These are phyloP conservation scores for Chrysopogon serrulatus DNA, from an alignment of 176 grass and related monocot genomes.

Conservation along the genomic window DNA sequence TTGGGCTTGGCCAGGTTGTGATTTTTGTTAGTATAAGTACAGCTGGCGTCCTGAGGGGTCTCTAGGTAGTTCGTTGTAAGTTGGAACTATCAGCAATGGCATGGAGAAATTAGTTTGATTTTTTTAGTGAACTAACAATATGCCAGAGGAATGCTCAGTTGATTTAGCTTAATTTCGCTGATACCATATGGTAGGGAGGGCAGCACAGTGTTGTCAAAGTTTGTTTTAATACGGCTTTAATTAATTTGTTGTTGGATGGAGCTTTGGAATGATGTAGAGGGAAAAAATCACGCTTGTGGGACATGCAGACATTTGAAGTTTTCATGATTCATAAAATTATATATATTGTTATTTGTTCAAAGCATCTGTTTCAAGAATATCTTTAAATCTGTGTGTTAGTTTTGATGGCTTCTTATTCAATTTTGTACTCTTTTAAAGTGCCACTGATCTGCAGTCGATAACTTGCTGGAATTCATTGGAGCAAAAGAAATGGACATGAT, in stretches of 20 bases:
- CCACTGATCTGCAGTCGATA: background rate
- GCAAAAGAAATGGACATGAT: background rate
- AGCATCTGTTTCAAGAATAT: background rate
- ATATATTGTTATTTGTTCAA: background rate
- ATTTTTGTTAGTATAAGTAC: background rate
- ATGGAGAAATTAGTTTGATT: background rate
- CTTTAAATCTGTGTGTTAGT: background rate
- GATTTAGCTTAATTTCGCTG: background rate
- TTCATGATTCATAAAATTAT: background rate
- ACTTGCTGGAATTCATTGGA: background rate
- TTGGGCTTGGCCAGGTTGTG: background rate
- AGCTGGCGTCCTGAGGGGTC: background rate
- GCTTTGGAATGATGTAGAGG: background rate
- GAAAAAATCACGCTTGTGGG: background rate
- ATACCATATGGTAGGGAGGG: background rate
- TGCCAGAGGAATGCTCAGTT: background rate
- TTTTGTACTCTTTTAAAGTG: background rate
- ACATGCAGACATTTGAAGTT: background rate
- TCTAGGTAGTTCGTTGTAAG: background rate
- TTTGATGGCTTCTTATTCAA: slow-evolving; percentile 6
- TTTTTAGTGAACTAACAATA: background rate
- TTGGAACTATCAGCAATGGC: background rate
- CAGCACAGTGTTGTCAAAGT: background rate
- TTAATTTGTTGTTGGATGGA: slow-evolving; percentile 6
- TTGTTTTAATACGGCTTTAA: background rate